A percentile compares a stretch with the other conserved stretches of the same genome.
These are phyloP conservation scores for Plasmodium relictum DNA, from an alignment of 169 alveolate species.

Conservation along the genomic window DNA sequence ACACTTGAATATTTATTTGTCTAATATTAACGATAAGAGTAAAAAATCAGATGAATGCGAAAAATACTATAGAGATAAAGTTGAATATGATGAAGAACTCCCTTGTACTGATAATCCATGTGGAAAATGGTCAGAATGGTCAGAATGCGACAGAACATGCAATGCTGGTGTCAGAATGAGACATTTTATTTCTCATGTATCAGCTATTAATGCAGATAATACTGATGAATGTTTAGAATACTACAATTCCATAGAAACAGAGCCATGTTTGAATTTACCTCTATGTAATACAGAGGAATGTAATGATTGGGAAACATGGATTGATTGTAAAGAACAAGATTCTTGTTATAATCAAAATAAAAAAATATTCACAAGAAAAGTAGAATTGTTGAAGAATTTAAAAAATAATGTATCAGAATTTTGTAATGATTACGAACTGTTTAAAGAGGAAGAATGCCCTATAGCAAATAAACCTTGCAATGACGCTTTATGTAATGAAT, in stretches of 20 bases:
- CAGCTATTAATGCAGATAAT: conserved; percentile 30
- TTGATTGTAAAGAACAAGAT: conserved; percentile 38
- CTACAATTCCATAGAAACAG: conserved; percentile 49
- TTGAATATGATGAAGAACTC: conserved; percentile 53
- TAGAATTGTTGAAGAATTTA: conserved; percentile 23
- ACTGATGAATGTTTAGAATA: conserved; percentile 31
- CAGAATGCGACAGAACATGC: conserved; percentile 63
- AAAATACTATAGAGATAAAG: conserved; percentile 24
- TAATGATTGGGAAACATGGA: conserved; percentile 71
- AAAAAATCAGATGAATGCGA: conserved; percentile 20
- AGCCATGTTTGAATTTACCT: conserved; percentile 44
- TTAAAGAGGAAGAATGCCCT: conserved; percentile 73
- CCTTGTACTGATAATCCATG: conserved; percentile 38
- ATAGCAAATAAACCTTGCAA: conserved; percentile 27
- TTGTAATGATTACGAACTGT: conserved; percentile 46
- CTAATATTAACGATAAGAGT: neutral
- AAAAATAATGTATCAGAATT: conserved; percentile 3
- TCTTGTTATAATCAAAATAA: conserved; percentile 38
- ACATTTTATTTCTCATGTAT: conserved; percentile 35
- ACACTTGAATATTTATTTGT: neutral
- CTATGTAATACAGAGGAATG: conserved; percentile 54
- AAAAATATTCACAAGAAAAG: conserved; percentile 52
- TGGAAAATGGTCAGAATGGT: conserved; percentile 74
- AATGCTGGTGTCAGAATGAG: conserved; percentile 59
- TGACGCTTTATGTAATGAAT: conserved; percentile 68